Evolutionary conservation across 768 basidiomycete species (phyloP), one percentile per base, ranked within the genome.

Genomic region (Crucibulum laeve): DNA sequence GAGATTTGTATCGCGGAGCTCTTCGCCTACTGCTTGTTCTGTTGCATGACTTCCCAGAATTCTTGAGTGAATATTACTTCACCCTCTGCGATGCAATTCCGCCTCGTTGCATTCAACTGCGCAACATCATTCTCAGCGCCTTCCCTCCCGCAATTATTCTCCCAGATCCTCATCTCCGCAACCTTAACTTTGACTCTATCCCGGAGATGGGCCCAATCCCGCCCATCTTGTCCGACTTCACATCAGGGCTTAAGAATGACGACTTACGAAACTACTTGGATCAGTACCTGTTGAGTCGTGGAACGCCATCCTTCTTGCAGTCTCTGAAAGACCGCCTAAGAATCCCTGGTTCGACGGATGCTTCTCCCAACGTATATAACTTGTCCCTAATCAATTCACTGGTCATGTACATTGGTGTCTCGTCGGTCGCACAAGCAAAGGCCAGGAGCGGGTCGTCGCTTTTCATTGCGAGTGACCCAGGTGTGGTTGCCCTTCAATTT

Each of bases 41-140:
- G 40, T 80, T 99, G 15, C 94, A 99, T 64, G 96, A 98, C 66
- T 98, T 98, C 74, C 96, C 96, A 40, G 96, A 97, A 48, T 98
- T 98, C 73, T 74, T 98, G 48, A 91, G 86, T 62, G 92, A 94
- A 68, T 92, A 94, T 61, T 95, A 97, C 66, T 94, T 95, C 69
- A 86, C 91, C 33, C 81, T 99, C 24, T 91, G 92, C 58, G 95
- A 98, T 51, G 86, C 79, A 47, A 90, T 99, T 49, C 96, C 96
- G 36, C 74, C 85, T 21, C 81, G 87, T 50, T 97, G 94, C 76
- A 84, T 95, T 46, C 96, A 99, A 64, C 78, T 98, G 42, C 87
- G 93, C 53, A 99, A 99, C 69, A 84, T 99, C 68, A 82, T 99
- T 48, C 83, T 97, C 50, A 88, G 90, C 61, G 95, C 96, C 22